Conservation (phyloP, 192 early-diverging fungal species). For the Chytriomyces sp. region DNA sequence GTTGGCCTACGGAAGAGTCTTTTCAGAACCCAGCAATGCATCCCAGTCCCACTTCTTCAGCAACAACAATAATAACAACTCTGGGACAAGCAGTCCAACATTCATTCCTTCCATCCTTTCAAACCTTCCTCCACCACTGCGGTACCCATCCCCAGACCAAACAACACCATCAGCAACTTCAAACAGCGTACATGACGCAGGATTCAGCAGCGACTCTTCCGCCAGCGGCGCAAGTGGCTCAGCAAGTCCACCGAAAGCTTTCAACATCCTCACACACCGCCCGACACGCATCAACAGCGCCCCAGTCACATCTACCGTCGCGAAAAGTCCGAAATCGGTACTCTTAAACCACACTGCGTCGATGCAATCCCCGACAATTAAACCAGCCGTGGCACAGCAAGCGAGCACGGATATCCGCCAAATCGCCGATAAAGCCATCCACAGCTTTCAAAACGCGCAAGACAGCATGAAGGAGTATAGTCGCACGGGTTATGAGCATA, state of each 20-base stretch:
- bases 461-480: not conserved
- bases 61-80: not conserved
- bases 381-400: not conserved
- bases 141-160: not conserved
- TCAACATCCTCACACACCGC: not conserved
- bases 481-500: not conserved
- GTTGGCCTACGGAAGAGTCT: too few relatives aligned
- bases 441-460: not conserved
- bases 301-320: too few relatives aligned
- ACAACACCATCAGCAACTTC: not conserved
- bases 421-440: not conserved
- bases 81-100: too few relatives aligned
- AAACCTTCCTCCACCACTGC: not conserved
- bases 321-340: too few relatives aligned
- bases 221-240: not conserved
- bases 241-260: not conserved
- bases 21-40: not conserved
- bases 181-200: not conserved
- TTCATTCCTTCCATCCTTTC: not conserved
- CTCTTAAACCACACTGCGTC: too few relatives aligned
- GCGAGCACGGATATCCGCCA: not conserved
- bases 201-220: conserved; percentile 3
- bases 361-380: not conserved
- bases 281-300: too few relatives aligned
- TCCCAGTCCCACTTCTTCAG: not conserved